Conservation (phyloP, 805 yeast genomes). For the Hyphopichia homilentoma region DNA sequence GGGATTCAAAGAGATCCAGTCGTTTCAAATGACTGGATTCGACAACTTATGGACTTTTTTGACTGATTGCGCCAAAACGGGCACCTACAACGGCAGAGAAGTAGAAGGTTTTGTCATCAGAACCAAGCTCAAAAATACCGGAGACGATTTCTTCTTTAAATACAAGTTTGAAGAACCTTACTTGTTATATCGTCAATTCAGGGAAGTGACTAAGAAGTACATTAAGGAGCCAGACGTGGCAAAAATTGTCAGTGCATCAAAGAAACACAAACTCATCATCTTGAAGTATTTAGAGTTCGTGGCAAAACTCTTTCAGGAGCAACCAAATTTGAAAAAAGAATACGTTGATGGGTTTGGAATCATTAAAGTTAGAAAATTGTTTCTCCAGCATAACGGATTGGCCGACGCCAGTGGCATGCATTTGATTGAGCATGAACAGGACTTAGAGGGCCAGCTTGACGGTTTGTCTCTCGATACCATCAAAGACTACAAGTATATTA, state of each 20-base stretch:
- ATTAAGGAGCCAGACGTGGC: conserved; percentile 31
- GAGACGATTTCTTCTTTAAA: conserved; percentile 72
- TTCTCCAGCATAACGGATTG: conserved; percentile 48
- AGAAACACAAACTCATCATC: conserved; percentile 57
- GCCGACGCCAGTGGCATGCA: conserved; percentile 52
- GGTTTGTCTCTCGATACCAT: conserved; percentile 21
- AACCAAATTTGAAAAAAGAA: conserved; percentile 43
- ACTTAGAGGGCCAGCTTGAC: conserved; percentile 15
- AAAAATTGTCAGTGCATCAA: conserved; percentile 10
- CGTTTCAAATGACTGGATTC: conserved; percentile 34
- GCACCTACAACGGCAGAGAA: conserved; percentile 67
- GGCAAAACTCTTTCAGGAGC: conserved; percentile 46
- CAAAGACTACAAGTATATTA: conserved; percentile 48
- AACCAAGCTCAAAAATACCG: conserved; percentile 33
- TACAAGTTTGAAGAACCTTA: conserved; percentile 96
- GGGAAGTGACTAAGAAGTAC: conserved; percentile 75
- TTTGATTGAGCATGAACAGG: conserved; percentile 47
- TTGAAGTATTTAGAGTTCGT: conserved; percentile 68
- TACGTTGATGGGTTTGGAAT: conserved; percentile 65
- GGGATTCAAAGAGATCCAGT: conserved; percentile 68
- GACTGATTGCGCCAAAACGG: conserved; percentile 56
- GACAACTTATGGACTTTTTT: conserved; percentile 47
- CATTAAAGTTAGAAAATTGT: conserved; percentile 65
- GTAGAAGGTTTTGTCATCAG: conserved; percentile 94
- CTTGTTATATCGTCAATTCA: conserved; percentile 80